These are phyloP conservation scores for Saturnispora serradocipensis DNA, from an alignment of 805 yeast species.

Conservation along the genomic window DNA sequence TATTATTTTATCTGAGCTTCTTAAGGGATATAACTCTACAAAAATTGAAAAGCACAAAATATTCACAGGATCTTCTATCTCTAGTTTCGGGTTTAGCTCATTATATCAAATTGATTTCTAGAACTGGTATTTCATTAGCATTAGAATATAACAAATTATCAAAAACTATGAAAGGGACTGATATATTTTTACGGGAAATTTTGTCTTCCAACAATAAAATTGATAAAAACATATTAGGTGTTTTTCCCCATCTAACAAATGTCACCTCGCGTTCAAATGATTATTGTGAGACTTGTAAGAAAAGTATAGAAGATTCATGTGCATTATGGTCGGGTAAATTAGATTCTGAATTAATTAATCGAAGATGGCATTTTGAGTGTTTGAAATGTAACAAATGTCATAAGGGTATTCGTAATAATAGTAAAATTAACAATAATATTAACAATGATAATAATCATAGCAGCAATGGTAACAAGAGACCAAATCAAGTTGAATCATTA, in stretches of 20 bases:
- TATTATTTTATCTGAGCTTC: slow-evolving; percentile 81
- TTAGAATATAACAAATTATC: slow-evolving; percentile 53
- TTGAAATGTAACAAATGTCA: slow-evolving; percentile 56
- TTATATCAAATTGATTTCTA: slow-evolving; percentile 73
- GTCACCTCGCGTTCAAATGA: slow-evolving; percentile 62
- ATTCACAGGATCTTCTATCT: slow-evolving; percentile 62
- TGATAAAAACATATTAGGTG: not conserved
- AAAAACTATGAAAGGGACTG: slow-evolving; percentile 52
- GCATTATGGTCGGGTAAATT: slow-evolving; percentile 32
- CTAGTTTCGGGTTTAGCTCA: slow-evolving; percentile 90
- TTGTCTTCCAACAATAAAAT: slow-evolving; percentile 20
- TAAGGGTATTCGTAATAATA: slow-evolving; percentile 15
- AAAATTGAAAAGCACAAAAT: slow-evolving; percentile 27
- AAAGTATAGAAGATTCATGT: slow-evolving; percentile 82
- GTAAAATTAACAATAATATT: not conserved
- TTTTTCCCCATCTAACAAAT: slow-evolving; percentile 2
- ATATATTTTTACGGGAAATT: slow-evolving; percentile 49
- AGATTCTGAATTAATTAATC: slow-evolving; percentile 22
- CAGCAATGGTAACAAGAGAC: not conserved
- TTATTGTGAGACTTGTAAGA: slow-evolving; percentile 59
- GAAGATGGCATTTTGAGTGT: slow-evolving; percentile 80
- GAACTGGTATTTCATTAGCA: slow-evolving; percentile 73
- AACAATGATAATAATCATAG: not conserved
- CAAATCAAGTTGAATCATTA: slow-evolving; percentile 12
- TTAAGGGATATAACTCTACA: slow-evolving; percentile 47